Evolutionary conservation across 192 early-diverging fungal species (phyloP).

Genomic region (Irineochytrium annulatum): DNA sequence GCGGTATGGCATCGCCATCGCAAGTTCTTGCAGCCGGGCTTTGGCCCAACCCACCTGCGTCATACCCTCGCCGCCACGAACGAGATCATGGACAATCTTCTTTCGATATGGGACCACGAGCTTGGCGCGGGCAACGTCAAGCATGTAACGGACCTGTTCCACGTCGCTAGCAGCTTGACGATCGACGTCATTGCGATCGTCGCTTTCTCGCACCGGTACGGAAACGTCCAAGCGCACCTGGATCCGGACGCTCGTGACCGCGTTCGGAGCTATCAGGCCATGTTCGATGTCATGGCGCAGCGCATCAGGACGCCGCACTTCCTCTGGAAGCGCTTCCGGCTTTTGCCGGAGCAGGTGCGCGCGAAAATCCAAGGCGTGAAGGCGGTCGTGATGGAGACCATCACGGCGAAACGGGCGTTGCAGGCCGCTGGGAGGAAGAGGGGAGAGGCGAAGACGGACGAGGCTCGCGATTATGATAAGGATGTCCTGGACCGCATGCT

Average conservation of each 20-base stretch:
- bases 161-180: conserved; percentile 23
- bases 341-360: neutral
- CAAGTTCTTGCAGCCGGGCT: conserved; percentile 47
- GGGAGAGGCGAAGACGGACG: too few relatives aligned
- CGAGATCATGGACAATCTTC: conserved; percentile 1
- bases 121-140: neutral
- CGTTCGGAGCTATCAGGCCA: neutral
- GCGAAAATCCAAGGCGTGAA: neutral
- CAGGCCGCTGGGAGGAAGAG: too few relatives aligned
- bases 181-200: conserved; percentile 28
- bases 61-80: conserved; percentile 17
- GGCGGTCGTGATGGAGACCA: neutral
- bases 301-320: neutral
- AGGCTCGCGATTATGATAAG: neutral
- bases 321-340: neutral
- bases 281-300: neutral
- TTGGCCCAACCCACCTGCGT: conserved; percentile 41
- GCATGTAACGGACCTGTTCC: conserved; percentile 10
- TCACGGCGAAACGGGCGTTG: neutral
- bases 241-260: neutral
- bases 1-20: too few relatives aligned
- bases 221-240: neutral
- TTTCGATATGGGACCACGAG: conserved; percentile 7
- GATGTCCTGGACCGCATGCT: conserved; percentile 43
- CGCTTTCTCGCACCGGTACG: conserved; percentile 28